A percentile compares a stretch with the other conserved stretches of the same genome.
phyloP scores from a whole-genome alignment of 148 eudicot genomes.

The Vaccinium myrtillus region DNA sequence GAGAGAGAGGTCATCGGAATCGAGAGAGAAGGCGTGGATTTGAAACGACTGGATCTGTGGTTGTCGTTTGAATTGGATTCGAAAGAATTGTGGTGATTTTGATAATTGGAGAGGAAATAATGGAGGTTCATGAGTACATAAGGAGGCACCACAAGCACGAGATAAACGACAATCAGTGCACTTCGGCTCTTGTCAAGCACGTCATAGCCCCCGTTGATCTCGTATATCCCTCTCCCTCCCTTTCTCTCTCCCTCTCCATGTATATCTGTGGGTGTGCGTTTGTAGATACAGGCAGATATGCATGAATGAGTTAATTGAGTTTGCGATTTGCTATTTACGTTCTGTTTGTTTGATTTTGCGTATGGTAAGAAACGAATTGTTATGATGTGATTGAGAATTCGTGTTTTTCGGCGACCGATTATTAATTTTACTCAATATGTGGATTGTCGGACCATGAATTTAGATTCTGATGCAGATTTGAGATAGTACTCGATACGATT shows the following conservation, averaged over 20 bases:
- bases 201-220: slow-evolving; percentile 70
- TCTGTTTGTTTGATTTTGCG: not conserved
- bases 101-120: slow-evolving; percentile 15
- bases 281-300: not conserved
- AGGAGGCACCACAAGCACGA: slow-evolving; percentile 52
- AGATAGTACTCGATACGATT: not conserved
- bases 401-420: not conserved
- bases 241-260: not conserved
- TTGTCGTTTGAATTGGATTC: not conserved
- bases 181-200: slow-evolving; percentile 58
- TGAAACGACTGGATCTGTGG: not conserved
- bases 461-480: not conserved
- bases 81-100: slow-evolving; percentile 3
- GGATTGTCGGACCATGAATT: not conserved
- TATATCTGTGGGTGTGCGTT: not conserved
- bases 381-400: not conserved
- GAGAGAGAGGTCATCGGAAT: not conserved
- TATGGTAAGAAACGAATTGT: not conserved
- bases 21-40: not conserved
- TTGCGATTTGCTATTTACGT: not conserved
- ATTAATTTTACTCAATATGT: not conserved
- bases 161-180: slow-evolving; percentile 48
- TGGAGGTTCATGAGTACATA: slow-evolving; percentile 47
- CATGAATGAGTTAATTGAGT: not conserved
- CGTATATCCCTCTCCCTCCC: slow-evolving; percentile 30